Evolutionary conservation across 768 basidiomycete species (phyloP).

Genomic region (Trametes maxima): DNA sequence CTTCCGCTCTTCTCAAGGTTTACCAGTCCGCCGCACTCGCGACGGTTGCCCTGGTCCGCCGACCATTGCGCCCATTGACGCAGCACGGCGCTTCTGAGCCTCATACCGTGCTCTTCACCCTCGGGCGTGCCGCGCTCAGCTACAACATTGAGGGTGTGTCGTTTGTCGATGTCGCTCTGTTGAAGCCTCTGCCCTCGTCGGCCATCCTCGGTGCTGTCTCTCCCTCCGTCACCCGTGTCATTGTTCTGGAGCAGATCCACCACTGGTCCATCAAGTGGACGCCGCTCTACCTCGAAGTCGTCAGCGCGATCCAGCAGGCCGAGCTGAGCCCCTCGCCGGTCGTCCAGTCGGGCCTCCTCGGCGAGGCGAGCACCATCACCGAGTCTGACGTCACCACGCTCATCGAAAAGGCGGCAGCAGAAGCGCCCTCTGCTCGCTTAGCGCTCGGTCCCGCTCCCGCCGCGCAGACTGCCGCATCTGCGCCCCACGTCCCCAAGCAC

Average conservation of each 20-base stretch:
- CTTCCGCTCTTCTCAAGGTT: slow-evolving; percentile 45
- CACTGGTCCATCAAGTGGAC: slow-evolving; percentile 85
- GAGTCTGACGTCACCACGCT: slow-evolving; percentile 53
- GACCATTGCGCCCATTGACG: slow-evolving; percentile 59
- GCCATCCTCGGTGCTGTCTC: slow-evolving; percentile 64
- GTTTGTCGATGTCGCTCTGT: slow-evolving; percentile 65
- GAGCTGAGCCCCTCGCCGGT: slow-evolving; percentile 45
- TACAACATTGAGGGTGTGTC: slow-evolving; percentile 57
- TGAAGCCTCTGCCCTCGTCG: slow-evolving; percentile 66
- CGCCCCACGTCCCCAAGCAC: slow-evolving; percentile 81
- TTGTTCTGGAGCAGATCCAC: slow-evolving; percentile 82
- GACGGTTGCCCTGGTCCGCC: slow-evolving; percentile 61
- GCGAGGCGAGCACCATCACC: slow-evolving; percentile 44
- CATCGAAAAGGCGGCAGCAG: slow-evolving; percentile 43
- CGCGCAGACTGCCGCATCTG: slow-evolving; percentile 23
- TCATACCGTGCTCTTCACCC: slow-evolving; percentile 67
- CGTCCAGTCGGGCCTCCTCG: slow-evolving; percentile 67
- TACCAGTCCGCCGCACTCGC: slow-evolving; percentile 73
- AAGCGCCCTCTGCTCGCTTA: slow-evolving; percentile 46
- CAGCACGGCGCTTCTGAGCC: slow-evolving; percentile 57
- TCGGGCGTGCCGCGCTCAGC: slow-evolving; percentile 54
- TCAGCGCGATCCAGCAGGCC: slow-evolving; percentile 65
- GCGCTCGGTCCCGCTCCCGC: slow-evolving; percentile 47
- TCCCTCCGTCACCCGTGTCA: slow-evolving; percentile 59
- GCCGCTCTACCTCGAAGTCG: slow-evolving; percentile 81